Base-by-base conservation (phyloP, 2,329 filamentous ascomycete genomes). In the Diplocarpon rosae region DNA sequence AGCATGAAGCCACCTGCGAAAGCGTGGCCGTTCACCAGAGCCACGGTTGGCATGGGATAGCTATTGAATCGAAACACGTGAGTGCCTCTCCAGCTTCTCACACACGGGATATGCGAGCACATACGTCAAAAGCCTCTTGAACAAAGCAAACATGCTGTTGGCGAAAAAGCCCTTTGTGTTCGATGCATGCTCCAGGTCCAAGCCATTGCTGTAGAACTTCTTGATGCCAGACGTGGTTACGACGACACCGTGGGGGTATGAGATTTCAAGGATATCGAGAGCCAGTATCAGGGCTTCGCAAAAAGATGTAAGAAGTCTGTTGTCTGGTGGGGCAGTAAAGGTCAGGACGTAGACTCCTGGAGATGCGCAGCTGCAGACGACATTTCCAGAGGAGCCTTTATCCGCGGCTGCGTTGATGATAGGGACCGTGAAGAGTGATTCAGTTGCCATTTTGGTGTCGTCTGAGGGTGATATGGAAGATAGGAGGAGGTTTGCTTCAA, bases 1-100 rank as follows among this genome's bases (percentile, higher is more conserved):
- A 83, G 68, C 80, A 92, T 89, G 49, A 89, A 69, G n/a, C 83
- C 85, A 37, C 77, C 85, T 5, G 85, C 86, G 62, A 88, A 92
- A 43, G 80, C 78, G 63, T 93, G 86, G 16, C 85, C 85, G 56
- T 86, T 87, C 43, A 90, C 59, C 8, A 88, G 69, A n/a, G 84
- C 80, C 39, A 92, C 65, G 2, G 85, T 92, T 17, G 85, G 85
- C 83, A 89, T 87, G 12, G 85, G 83, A 59, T 79, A 90, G 42
- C 69, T 73, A 40, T 27, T 33, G 20, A 24, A 24, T 24, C 20
- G 20, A 24, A 24, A 24, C 7, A 7, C 7, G 20, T 24, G 7
- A 24, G 20, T 24, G 7, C 20, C 16, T 8, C 17, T 15, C 11
- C 14, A 16, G 17, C 33, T 12, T 11, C 24, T 33, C 13, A 13